Conservation (phyloP, 2,329 filamentous ascomycete species). For the Alternaria angustiovoidea region DNA sequence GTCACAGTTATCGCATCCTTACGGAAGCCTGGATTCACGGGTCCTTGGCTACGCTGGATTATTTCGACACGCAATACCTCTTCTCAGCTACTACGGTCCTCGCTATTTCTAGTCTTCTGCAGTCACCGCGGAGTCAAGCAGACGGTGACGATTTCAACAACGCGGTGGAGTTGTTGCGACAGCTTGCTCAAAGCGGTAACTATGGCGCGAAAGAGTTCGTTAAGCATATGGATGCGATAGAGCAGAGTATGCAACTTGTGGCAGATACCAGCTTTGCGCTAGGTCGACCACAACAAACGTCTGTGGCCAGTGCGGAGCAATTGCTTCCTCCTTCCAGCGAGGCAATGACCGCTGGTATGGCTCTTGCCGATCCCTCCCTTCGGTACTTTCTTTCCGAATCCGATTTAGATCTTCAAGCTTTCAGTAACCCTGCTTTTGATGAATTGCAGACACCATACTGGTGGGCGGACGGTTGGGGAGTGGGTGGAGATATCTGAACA, state of each 20-base stretch:
- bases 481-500: not conserved
- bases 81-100: not conserved
- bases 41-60: not conserved
- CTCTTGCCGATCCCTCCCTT: too few species aligned
- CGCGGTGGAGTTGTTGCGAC: not conserved
- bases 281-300: too few species aligned
- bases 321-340: too few species aligned
- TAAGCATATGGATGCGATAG: not conserved
- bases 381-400: not conserved
- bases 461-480: not conserved
- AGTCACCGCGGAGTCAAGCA: not conserved
- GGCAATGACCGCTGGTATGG: too few species aligned
- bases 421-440: not conserved
- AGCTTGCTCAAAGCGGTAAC: not conserved
- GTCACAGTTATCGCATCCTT: not conserved
- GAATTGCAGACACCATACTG: not conserved
- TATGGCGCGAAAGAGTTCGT: not conserved
- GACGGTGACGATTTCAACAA: not conserved
- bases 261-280: not conserved
- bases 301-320: too few species aligned
- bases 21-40: not conserved
- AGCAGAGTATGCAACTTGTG: not conserved
- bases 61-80: not conserved
- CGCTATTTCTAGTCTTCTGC: not conserved
- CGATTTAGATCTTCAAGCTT: not conserved